Evolutionary conservation across 176 grass and related monocot genomes (phyloP).

Genomic region (Puya raimondii): DNA sequence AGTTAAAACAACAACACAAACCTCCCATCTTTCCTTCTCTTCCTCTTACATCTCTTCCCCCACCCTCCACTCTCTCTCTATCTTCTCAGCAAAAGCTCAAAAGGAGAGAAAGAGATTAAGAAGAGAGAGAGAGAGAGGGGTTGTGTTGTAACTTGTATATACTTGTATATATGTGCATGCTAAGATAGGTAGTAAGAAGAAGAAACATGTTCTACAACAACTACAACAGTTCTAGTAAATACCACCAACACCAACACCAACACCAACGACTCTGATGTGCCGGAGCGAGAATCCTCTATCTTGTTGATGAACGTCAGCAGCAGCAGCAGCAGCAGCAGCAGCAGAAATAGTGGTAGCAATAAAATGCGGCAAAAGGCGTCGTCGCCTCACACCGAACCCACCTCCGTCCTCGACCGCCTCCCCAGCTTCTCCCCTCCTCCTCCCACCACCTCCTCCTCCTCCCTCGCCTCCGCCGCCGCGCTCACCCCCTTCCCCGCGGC

Average conservation of each 20-base stretch:
- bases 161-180: too few relatives aligned
- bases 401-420: conserved; percentile 44
- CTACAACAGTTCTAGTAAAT: too few relatives aligned
- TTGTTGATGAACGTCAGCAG: neutral
- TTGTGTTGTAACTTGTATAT: too few relatives aligned
- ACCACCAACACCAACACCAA: too few relatives aligned
- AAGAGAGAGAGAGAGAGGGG: neutral
- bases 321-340: neutral
- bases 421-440: conserved; percentile 20
- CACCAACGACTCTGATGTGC: too few relatives aligned
- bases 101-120: neutral
- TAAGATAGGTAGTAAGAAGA: too few relatives aligned
- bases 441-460: conserved; percentile 22
- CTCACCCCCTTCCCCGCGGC: conserved; percentile 22
- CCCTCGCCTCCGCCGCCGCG: conserved; percentile 15
- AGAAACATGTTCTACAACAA: too few relatives aligned
- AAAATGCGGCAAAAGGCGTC: neutral
- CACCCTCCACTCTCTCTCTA: neutral
- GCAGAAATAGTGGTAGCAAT: neutral
- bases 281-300: too few relatives aligned
- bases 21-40: neutral
- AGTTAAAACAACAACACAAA: neutral
- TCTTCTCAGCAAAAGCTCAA: too few relatives aligned
- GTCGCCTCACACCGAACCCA: conserved; percentile 26
- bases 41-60: neutral